Base-by-base conservation (phyloP, 345 rosid genomes). In the Kandelia obovata region DNA sequence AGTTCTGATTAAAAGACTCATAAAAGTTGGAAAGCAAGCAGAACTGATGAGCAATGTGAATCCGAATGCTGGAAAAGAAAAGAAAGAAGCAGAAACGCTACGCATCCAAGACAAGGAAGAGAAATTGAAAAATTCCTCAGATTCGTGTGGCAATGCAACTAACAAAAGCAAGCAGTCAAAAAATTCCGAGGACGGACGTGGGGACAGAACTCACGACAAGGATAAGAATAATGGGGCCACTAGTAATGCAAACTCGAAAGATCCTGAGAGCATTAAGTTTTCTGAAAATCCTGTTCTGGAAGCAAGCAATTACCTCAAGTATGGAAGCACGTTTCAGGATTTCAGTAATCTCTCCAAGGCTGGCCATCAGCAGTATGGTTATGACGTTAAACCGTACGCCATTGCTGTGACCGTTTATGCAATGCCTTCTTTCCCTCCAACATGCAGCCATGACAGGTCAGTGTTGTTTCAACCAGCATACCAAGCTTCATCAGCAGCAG, bases 1-100 rank as follows among this genome's bases (percentile, higher is more conserved):
- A 26, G 27, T 77, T 65, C 58, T 87, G 62, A 83, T 81, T 59
- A 81, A 70, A 61, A 83, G 71, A 69, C 85, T 87, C 16, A 17
- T 39, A 19, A 83, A 76, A 66, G 78, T 66, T 11, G 91, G 91
- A 34, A 87, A 87, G 76, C 88, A 87, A 64, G 87, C 85, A 16
- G 84, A 87, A 63, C 17, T 87, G 13, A 71, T 69, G 78, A 75
- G 66, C 69, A 13, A 25, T 15, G 66, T 31, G 30, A 71, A 35
- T 63, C 77, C 63, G 30, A 73, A 49, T 69, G 72, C 71, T 23
- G 70, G n/a, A 5, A 77, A 66, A 58, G 81, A 68, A 59, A 71
- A 71, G 69, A 64, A 71, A 71, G 67, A 60, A 78, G 73, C 26
- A 65, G 73, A 66, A 21, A 58, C 7, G 53, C 49, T 35, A 1